These are phyloP conservation scores for Neofusicoccum laricinum DNA, from an alignment of 2,329 filamentous ascomycete genomes.

Conservation along the genomic window DNA sequence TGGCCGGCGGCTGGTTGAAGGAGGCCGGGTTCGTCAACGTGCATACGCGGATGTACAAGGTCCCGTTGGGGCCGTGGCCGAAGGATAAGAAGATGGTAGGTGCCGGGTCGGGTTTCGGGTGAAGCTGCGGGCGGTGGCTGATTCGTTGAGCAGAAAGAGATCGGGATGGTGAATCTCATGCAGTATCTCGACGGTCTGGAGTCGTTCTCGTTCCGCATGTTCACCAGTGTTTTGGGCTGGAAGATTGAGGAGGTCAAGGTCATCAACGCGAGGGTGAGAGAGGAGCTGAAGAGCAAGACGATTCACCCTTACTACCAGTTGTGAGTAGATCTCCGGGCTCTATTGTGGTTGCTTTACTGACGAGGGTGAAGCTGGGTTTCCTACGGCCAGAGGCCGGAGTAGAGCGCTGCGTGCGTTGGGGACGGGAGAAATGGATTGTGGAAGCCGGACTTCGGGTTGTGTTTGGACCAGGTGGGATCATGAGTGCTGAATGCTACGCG, in stretches of 20 bases:
- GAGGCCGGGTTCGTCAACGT: constrained; percentile 45
- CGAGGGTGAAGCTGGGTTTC: background rate
- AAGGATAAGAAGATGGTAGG: constrained; percentile 22
- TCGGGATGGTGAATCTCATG: constrained; percentile 33
- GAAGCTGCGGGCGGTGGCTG: background rate
- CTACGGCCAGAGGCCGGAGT: background rate
- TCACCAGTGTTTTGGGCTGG: constrained; percentile 43
- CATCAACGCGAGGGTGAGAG: constrained; percentile 30
- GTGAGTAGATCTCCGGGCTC: constrained; percentile 19
- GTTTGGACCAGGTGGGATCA: no score
- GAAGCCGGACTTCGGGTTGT: no score
- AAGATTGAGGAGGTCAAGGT: constrained; percentile 44
- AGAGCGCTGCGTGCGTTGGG: background rate
- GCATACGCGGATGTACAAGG: constrained; percentile 28
- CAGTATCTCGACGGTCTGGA: constrained; percentile 43
- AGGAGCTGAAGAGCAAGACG: constrained; percentile 28
- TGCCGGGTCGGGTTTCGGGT: background rate
- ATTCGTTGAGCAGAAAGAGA: background rate
- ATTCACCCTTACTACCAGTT: constrained; percentile 32
- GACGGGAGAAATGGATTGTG: no score
- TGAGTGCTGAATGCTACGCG: no score
- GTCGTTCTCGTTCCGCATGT: constrained; percentile 41
- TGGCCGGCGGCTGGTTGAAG: constrained; percentile 35
- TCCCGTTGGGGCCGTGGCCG: constrained; percentile 29
- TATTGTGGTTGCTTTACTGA: background rate